These are phyloP conservation scores for Pascua guehoae DNA, from an alignment of 1,284 basidiomycete genomes.

Conservation along the genomic window DNA sequence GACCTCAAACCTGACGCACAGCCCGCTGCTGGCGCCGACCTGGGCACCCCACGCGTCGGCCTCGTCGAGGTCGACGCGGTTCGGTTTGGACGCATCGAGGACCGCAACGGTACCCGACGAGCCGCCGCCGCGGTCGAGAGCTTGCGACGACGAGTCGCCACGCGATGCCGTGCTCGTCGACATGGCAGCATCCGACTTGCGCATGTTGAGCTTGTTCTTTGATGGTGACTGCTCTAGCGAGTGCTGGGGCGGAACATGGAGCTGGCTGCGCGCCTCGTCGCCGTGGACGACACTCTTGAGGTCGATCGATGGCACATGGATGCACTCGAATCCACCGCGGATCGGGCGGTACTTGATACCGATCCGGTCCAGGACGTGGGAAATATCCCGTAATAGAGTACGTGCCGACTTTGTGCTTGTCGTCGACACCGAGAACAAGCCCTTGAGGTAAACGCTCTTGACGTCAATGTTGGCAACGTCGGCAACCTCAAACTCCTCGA, in stretches of 20 bases:
- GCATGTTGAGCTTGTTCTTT: too few species aligned
- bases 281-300: constrained; percentile 61
- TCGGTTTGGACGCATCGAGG: constrained; percentile 4
- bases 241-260: constrained; percentile 14
- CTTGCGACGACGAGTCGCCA: constrained; percentile 10
- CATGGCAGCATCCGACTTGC: not conserved
- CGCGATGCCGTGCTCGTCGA: not conserved
- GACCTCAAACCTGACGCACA: constrained; percentile 89
- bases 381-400: constrained; percentile 77
- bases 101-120: constrained; percentile 18
- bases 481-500: constrained; percentile 22
- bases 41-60: constrained; percentile 49
- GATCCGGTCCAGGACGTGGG: constrained; percentile 83
- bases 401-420: constrained; percentile 85
- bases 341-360: constrained; percentile 90
- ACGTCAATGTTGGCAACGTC: constrained; percentile 54
- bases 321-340: constrained; percentile 89
- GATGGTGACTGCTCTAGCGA: constrained; percentile 14
- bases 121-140: constrained; percentile 9
- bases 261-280: constrained; percentile 31
- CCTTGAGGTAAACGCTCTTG: constrained; percentile 85
- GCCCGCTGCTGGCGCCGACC: constrained; percentile 56
- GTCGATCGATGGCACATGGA: constrained; percentile 90
- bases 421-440: constrained; percentile 89
- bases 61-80: constrained; percentile 59